These are phyloP conservation scores for Logfia minima DNA, from an alignment of 129 eudicot genomes.

Conservation along the genomic window DNA sequence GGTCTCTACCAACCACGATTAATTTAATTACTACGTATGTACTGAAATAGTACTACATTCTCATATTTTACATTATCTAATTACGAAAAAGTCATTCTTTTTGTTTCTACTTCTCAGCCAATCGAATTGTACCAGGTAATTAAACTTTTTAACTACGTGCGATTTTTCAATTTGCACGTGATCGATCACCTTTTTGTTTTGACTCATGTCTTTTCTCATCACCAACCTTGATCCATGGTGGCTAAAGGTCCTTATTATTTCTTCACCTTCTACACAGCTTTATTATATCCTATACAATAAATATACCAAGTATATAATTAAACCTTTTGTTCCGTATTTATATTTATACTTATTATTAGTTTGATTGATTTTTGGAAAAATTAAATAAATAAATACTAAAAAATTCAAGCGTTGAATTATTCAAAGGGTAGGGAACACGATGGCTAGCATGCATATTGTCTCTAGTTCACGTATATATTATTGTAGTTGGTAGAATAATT, in stretches of 20 bases:
- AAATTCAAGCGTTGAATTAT: slow-evolving; percentile 17
- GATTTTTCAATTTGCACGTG: background rate
- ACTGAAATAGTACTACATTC: too few species aligned
- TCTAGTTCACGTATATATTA: slow-evolving; percentile 1
- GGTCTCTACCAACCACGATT: too few species aligned
- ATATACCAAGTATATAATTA: background rate
- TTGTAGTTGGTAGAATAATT: slow-evolving; percentile 31
- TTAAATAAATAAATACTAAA: background rate
- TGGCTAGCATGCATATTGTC: slow-evolving; percentile 16
- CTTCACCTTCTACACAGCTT: background rate
- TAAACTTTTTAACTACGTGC: background rate
- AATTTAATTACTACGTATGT: background rate
- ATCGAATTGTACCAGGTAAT: background rate
- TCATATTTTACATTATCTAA: too few species aligned
- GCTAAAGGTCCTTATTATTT: background rate
- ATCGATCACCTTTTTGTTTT: background rate
- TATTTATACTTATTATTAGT: too few species aligned
- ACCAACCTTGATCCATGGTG: background rate
- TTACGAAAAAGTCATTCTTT: background rate
- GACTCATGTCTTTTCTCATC: background rate
- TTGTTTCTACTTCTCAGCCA: background rate
- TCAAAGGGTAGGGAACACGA: slow-evolving; percentile 10
- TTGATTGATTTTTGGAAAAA: background rate
- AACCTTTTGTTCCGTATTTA: too few species aligned
- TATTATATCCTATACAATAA: background rate